Evolutionary conservation across 805 yeast species (phyloP).

Genomic region (Cyberlindnera lachancei): DNA sequence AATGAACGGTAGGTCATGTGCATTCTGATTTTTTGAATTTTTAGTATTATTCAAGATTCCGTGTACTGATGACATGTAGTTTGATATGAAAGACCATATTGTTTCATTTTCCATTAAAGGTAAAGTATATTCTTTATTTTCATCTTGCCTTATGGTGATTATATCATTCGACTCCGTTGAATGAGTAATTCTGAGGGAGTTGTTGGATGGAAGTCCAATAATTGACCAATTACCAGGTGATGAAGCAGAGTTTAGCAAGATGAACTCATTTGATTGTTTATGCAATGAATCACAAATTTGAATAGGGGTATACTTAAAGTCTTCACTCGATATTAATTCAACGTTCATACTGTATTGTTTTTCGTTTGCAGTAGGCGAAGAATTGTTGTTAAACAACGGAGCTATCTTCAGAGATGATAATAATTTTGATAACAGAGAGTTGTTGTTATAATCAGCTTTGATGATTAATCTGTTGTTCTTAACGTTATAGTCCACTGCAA

Average conservation of each 20-base stretch:
- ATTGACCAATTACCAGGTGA: conserved; percentile 85
- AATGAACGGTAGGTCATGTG: too few relatives aligned
- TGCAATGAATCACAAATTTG: conserved; percentile 45
- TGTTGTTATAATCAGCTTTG: conserved; percentile 11
- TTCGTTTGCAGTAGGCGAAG: not conserved
- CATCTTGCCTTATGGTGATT: conserved; percentile 3
- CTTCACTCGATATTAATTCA: conserved; percentile 1
- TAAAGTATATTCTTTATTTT: conserved; percentile 5
- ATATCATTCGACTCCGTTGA: conserved; percentile 36
- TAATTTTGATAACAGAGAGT: conserved; percentile 4
- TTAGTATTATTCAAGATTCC: conserved; percentile 19
- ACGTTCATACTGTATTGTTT: conserved; percentile 1
- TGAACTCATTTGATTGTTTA: conserved; percentile 34
- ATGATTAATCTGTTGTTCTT: conserved; percentile 17
- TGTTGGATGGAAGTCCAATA: conserved; percentile 56
- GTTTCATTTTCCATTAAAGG: too few relatives aligned
- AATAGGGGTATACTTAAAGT: conserved; percentile 30
- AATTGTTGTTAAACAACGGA: conserved; percentile 21
- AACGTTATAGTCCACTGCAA: conserved; percentile 21
- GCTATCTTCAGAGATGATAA: conserved; percentile 7
- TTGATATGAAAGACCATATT: conserved; percentile 50
- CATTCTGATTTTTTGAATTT: conserved; percentile 29
- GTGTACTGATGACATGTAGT: conserved; percentile 40
- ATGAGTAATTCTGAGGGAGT: conserved; percentile 46
- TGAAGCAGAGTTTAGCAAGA: conserved; percentile 71